These are phyloP conservation scores for Colletotrichum cuscutae DNA, from an alignment of 2,329 filamentous ascomycete species.

Conservation along the genomic window DNA sequence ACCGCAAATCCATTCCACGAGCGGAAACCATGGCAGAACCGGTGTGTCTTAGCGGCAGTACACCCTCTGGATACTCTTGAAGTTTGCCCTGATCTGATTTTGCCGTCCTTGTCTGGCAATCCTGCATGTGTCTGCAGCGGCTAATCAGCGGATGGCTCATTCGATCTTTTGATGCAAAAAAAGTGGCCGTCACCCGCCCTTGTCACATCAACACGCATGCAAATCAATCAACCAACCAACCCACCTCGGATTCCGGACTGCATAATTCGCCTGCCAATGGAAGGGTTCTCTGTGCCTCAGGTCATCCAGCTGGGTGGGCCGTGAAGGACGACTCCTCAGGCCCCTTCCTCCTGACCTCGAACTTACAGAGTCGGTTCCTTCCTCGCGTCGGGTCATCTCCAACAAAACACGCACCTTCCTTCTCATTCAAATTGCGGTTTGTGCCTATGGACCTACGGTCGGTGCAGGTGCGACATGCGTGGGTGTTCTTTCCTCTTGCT, in stretches of 20 bases:
- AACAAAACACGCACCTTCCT: not conserved
- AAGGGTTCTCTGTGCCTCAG: not conserved
- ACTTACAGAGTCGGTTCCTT: not conserved
- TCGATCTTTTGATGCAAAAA: not conserved
- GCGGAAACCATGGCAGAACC: slow-evolving; percentile 18
- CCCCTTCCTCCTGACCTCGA: not conserved
- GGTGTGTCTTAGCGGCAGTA: slow-evolving; percentile 21
- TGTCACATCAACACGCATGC: not conserved
- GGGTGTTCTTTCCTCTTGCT: not conserved
- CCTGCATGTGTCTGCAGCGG: not conserved
- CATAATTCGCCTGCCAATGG: not conserved
- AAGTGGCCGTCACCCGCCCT: not conserved
- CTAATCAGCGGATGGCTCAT: not conserved
- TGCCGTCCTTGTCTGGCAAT: no score
- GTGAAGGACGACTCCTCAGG: not conserved
- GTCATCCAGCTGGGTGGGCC: not conserved
- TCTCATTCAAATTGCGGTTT: not conserved
- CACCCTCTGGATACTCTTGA: not conserved
- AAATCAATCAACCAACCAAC: not conserved
- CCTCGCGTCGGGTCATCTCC: not conserved
- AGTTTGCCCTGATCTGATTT: not conserved
- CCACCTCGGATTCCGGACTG: not conserved
- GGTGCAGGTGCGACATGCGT: not conserved
- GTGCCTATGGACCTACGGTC: not conserved
- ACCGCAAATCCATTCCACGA: slow-evolving; percentile 32